Percentiles rank a stretch among this genome's conserved stretches.
phyloP scores from a whole-genome alignment of 2,329 filamentous ascomycete genomes.

The Penicillium polonicum region DNA sequence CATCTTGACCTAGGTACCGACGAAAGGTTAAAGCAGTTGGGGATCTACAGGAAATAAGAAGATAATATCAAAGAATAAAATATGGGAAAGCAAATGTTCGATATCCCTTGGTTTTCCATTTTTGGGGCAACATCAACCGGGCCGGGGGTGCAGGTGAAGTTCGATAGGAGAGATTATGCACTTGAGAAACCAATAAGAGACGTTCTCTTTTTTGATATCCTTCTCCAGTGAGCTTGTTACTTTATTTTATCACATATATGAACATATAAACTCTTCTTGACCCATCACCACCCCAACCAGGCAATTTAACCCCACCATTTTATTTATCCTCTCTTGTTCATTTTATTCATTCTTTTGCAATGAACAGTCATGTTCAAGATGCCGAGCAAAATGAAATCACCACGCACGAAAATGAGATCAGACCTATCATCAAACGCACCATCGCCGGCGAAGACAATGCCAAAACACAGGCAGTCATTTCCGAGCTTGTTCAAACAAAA shows the following conservation, averaged over 20 bases:
- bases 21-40: not conserved
- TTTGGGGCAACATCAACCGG: not conserved
- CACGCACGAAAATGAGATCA: not conserved
- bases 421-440: not conserved
- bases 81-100: not conserved
- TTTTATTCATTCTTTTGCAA: not conserved
- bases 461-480: conserved; percentile 1
- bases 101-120: not conserved
- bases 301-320: not conserved
- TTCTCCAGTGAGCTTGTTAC: not conserved
- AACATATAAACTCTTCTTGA: not conserved
- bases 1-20: not conserved
- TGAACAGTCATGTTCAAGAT: not conserved
- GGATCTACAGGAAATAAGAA: not conserved
- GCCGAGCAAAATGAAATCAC: not conserved
- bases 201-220: not conserved
- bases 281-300: not conserved
- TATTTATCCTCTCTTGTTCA: not conserved
- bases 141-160: not conserved
- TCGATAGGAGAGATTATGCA: not conserved
- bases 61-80: not conserved
- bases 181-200: not conserved
- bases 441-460: not conserved
- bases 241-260: not conserved
- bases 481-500: conserved; percentile 6